Evolutionary conservation across 371 early-diverging fungal species (phyloP), one percentile per base, ranked within the genome.

Genomic region (Cladochytrium tenue): DNA sequence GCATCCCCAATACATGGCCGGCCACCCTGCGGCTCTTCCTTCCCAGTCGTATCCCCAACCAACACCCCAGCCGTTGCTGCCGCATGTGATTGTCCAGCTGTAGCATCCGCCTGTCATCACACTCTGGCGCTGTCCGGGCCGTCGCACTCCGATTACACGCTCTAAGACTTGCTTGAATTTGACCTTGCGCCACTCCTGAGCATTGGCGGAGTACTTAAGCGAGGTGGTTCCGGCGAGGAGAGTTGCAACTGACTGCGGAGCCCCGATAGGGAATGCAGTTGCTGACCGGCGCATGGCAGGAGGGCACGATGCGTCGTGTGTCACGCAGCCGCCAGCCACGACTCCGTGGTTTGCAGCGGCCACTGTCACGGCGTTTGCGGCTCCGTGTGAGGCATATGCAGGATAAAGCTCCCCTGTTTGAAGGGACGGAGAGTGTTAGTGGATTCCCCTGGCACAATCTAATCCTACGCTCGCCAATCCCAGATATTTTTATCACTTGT

Each of bases 61-160:
- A 28, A n/a, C 30, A 31, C 50, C 26, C 17, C 51, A 51, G 15
- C 66, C 66, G 32, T 60, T 60, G 28, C 56, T 36, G 7, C 62
- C 60, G 34, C 59, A 66, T 3, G 56, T 55, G 28, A 23, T 25
- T 20, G 51, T 56, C n/a, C 67, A 67, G 20, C 28, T 1, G 31
- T 51, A 51, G 32, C 67, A 67, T 34, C 61, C 67, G 32, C 56
- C 60, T 20, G 56, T 57, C 13, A 67, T 27, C 15, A 66, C 58
- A 17, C 35, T 51, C 20, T 27, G 28, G 23, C 31, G 26, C 25
- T 25, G 33, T n/a, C 31, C 10, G 32, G 58, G n/a, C 32, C 58
- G 20, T 31, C 31, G 32, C 0, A 20, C 58, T 17, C 31, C 32
- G 17, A 28, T 15, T 15, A 25, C 17, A 58, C 2, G 32, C 23